Conservation (phyloP, 2,329 filamentous ascomycete genomes). For the Epichloe sibirici region DNA sequence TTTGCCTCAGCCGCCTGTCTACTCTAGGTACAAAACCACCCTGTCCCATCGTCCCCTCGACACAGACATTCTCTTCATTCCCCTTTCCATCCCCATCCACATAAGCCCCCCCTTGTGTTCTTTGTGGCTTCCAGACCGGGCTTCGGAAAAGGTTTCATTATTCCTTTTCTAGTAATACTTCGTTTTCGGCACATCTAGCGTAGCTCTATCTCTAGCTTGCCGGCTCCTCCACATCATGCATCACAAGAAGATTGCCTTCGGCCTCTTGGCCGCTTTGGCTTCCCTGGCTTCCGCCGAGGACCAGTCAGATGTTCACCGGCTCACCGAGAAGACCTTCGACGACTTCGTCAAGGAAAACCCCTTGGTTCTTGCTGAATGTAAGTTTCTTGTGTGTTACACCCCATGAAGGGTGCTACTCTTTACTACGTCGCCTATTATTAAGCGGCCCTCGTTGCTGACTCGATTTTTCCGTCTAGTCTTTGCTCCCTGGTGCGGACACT, state of each 20-base stretch:
- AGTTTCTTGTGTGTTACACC: slow-evolving; percentile 23
- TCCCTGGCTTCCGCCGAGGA: slow-evolving; percentile 43
- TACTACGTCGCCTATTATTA: background rate
- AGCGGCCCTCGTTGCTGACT: slow-evolving; percentile 22
- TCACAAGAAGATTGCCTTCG: slow-evolving; percentile 37
- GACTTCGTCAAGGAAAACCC: slow-evolving; percentile 76
- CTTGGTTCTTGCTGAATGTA: slow-evolving; percentile 89
- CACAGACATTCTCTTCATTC: background rate
- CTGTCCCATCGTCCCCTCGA: slow-evolving; percentile 9
- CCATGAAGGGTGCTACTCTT: no score
- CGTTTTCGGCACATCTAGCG: background rate
- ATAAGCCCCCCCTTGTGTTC: slow-evolving; percentile 1
- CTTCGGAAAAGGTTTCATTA: background rate
- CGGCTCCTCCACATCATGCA: slow-evolving; percentile 28
- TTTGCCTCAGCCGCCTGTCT: slow-evolving; percentile 6
- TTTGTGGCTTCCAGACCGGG: slow-evolving; percentile 2
- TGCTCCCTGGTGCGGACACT: slow-evolving; percentile 94
- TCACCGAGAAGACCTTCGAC: slow-evolving; percentile 79
- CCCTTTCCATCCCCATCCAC: slow-evolving; percentile 10
- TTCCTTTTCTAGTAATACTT: background rate
- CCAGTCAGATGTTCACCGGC: slow-evolving; percentile 67
- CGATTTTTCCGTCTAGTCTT: slow-evolving; percentile 41
- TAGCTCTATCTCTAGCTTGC: background rate
- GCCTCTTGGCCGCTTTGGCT: slow-evolving; percentile 42
- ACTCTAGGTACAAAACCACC: slow-evolving; percentile 23